Evolutionary conservation across 2,329 filamentous ascomycete genomes (phyloP), one percentile per base, ranked within the genome.

Genomic region (Arachnopeziza araneosa): DNA sequence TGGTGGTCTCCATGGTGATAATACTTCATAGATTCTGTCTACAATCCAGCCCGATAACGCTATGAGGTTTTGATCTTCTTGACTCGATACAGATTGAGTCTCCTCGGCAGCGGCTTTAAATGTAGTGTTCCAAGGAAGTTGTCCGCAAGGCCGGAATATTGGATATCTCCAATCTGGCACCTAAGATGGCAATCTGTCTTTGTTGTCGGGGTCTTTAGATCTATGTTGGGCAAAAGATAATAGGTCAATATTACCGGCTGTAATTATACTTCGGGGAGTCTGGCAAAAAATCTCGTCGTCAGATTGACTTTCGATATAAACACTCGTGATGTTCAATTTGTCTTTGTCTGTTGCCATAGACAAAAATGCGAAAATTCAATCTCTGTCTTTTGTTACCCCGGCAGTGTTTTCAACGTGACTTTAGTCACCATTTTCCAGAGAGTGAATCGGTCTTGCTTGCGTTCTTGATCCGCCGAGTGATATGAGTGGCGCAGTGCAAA

Each of bases 81-180:
- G 6, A 14, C 6, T 10, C 10, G 6, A 14, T 44, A n/a, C 19
- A 3, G 14, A 19, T 24, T 22, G 26, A 23, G n/a, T 10, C 49
- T 50, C 5, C 32, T 19, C 12, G 1, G 8, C 30, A 49, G 24
- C 57, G 10, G 52, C 52, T 17, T 55, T 26, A 22, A 62, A 62
- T 1, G 48, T 51, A 1, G 54, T 51, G n/a, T 62, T 57, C 60
- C 60, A 62, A 1, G 57, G 60, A n/a, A 62, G 21, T 24, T 62
- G 60, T 12, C 57, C 57, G 50, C 52, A 49, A 23, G 57, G 60
- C 49, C 55, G 54, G 6, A 54, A n/a, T n/a, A 62, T 55, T 19
- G 23, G 17, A 12, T 52, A 21, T 17, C 52, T 23, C 52, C 55
- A 63, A 44, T 58, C 55, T n/a, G 60, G 55, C 10, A 58, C 60